phyloP scores from a whole-genome alignment of 2,329 filamentous ascomycete species.

The Xylaria sp. region DNA sequence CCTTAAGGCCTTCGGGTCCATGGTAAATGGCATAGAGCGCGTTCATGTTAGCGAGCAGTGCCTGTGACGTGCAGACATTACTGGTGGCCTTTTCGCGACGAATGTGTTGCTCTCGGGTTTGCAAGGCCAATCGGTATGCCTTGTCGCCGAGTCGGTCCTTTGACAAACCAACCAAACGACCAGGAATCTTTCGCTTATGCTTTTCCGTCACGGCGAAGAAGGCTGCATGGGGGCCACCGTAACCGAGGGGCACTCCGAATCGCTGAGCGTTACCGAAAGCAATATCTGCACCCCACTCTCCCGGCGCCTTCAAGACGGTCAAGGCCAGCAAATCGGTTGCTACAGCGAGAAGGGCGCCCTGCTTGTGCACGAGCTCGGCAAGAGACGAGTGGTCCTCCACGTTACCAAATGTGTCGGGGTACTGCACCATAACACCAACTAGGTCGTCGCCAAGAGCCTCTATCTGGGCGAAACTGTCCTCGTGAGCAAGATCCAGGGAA shows the following conservation, averaged over 20 bases:
- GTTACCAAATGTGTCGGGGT: conserved; percentile 82
- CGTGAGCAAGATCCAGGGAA: conserved; percentile 63
- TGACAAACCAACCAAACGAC: conserved; percentile 82
- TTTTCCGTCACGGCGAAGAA: conserved; percentile 92
- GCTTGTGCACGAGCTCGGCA: conserved; percentile 70
- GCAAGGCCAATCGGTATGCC: conserved; percentile 77
- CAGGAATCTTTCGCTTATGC: conserved; percentile 91
- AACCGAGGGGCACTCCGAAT: conserved; percentile 87
- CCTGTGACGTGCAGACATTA: conserved; percentile 95
- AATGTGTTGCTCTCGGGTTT: conserved; percentile 95
- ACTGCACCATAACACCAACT: conserved; percentile 89
- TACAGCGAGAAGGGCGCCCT: conserved; percentile 75
- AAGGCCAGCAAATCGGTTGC: conserved; percentile 86
- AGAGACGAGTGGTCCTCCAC: conserved; percentile 69
- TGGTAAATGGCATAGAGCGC: conserved; percentile 94
- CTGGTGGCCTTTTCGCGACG: conserved; percentile 93
- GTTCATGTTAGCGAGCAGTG: conserved; percentile 89
- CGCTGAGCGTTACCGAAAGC: conserved; percentile 90
- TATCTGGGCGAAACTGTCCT: conserved; percentile 57
- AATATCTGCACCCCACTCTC: conserved; percentile 92
- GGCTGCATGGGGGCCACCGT: conserved; percentile 89
- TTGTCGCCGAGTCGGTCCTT: conserved; percentile 81
- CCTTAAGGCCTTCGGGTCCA: conserved; percentile 74
- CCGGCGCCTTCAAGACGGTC: conserved; percentile 81
- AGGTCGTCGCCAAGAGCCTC: conserved; percentile 73